Percentiles rank a stretch among this genome's conserved stretches.
Conservation (phyloP, 768 basidiomycete species). For the Ramaria sp. region DNA sequence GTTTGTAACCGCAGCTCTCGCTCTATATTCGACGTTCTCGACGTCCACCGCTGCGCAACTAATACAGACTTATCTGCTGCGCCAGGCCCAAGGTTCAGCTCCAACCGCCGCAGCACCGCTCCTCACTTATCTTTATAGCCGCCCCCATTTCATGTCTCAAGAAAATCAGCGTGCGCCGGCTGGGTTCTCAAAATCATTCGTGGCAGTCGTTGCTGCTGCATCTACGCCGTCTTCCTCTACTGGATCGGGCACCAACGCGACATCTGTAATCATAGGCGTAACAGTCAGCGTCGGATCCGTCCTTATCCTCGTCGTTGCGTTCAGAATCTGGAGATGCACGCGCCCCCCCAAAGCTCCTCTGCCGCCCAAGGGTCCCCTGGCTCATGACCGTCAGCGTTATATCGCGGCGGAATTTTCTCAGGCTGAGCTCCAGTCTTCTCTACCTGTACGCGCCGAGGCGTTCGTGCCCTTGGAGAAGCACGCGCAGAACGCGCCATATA, state of each 20-base stretch:
- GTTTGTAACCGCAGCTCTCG: too few relatives aligned
- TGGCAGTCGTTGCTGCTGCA: background rate
- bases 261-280: slow-evolving; percentile 23
- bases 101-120: too few relatives aligned
- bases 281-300: slow-evolving; percentile 30
- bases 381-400: slow-evolving; percentile 46
- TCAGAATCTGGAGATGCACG: slow-evolving; percentile 25
- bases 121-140: too few relatives aligned
- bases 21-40: too few relatives aligned
- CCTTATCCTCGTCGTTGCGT: slow-evolving; percentile 26
- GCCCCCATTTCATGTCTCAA: too few relatives aligned
- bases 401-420: slow-evolving; percentile 21
- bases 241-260: background rate
- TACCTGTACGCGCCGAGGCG: slow-evolving; percentile 16
- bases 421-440: slow-evolving; percentile 18
- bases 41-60: too few relatives aligned
- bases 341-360: slow-evolving; percentile 32
- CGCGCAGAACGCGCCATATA: slow-evolving; percentile 20
- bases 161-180: too few relatives aligned
- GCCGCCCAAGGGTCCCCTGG: slow-evolving; percentile 56
- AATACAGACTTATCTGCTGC: too few relatives aligned
- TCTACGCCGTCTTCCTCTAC: background rate
- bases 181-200: background rate
- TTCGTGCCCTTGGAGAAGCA: slow-evolving; percentile 20
- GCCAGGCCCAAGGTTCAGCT: too few relatives aligned